Base-by-base conservation (phyloP, 1,284 basidiomycete species). In the Fomitopsis schrenkii region DNA sequence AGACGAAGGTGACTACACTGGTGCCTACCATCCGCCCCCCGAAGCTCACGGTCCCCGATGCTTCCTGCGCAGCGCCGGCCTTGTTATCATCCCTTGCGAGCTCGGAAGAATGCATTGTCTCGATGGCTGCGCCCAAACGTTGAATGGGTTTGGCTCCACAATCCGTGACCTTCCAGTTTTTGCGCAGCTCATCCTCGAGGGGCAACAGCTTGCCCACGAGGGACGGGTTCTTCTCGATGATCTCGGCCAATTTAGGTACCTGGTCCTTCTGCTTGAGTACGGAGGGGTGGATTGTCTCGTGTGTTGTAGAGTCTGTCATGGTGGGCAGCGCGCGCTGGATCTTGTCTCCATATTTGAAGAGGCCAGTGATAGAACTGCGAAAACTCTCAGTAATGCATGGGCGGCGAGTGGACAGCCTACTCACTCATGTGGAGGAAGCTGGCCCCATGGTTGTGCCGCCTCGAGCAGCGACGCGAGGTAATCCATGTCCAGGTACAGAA, bases 201-300 rank as follows among this genome's bases (percentile, higher is more conserved):
- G 83, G 81, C 35, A 79, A 67, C 1, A 90, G 75, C 7, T 62
- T 53, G 26, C 68, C 71, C 12, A 88, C 66, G 7, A 88, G 70
- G 2, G 74, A 67, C 2, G 82, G 82, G 60, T 83, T 22, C 75
- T 69, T 42, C 48, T 72, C 67, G 36, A 88, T 58, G 22, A 69
- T 71, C 9, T 71, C 64, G 9, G 65, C 65, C 19, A 87, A 67
- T 22, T 72, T 68, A 1, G 78, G 74, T 42, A 74, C 67, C 5
- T 79, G 59, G 6, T 68, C 63, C 6, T 65, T 67, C 65, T 86
- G 87, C 41, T 77, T 67, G 38, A 83, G 68, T 3, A 85, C 84
- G 6, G 87, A 89, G 1, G 82, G 72, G 65, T 90, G 88, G 41
- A 89, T 81, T 0, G 70, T 78, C 71, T 90, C 88, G 55, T 83